Conservation (phyloP, 306 rosid species). For the Ziziphus jujuba region DNA sequence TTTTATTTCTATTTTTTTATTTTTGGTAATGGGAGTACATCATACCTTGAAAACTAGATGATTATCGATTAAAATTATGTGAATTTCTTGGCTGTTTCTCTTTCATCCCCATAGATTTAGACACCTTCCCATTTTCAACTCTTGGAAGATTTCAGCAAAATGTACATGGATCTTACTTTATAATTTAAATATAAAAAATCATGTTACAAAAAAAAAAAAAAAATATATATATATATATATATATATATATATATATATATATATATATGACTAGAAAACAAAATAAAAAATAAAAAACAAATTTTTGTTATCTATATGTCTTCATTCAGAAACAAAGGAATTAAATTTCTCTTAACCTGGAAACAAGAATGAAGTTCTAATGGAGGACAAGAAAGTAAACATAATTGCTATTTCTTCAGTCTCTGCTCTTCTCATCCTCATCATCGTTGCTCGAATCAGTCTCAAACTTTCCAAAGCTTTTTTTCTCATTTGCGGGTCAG, state of each 20-base stretch:
- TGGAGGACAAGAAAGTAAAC: conserved; percentile 76
- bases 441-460: conserved; percentile 47
- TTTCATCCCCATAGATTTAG: background rate
- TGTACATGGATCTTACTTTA: no score
- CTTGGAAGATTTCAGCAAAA: conserved; percentile 1
- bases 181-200: no score
- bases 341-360: conserved; percentile 1
- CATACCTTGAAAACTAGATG: no score
- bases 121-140: conserved; percentile 1
- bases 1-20: no score
- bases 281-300: no score
- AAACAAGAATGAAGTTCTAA: conserved; percentile 32
- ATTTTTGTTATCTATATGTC: no score
- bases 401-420: conserved; percentile 40
- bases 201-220: no score
- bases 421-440: conserved; percentile 38
- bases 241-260: no score
- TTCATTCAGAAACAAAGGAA: background rate
- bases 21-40: no score
- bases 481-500: conserved; percentile 75
- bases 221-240: no score
- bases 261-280: no score
- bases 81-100: conserved; percentile 25
- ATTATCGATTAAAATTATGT: background rate
- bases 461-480: conserved; percentile 52